Evolutionary conservation across 2,329 filamentous ascomycete species (phyloP).

Genomic region (Diaporthe nobilis): DNA sequence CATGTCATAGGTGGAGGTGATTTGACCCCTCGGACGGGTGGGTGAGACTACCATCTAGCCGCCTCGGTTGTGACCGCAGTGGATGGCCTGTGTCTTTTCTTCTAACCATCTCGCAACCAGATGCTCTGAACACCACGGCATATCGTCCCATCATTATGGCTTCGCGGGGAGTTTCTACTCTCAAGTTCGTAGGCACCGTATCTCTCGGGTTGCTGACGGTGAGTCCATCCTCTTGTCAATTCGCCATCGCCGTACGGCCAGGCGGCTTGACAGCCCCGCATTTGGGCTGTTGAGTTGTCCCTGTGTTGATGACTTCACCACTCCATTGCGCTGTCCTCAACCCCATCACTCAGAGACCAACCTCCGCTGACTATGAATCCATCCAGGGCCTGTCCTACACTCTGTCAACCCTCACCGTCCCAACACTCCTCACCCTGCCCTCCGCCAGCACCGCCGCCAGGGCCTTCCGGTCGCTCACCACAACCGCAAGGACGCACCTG

Average conservation of each 20-base stretch:
- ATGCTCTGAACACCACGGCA: constrained; percentile 34
- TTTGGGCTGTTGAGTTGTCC: neutral
- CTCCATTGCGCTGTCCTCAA: neutral
- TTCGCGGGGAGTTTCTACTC: constrained; percentile 78
- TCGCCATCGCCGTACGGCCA: neutral
- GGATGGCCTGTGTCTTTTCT: neutral
- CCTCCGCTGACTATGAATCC: constrained; percentile 22
- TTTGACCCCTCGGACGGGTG: constrained; percentile 10
- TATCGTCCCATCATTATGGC: constrained; percentile 65
- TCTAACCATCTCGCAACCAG: constrained; percentile 17
- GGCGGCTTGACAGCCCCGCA: constrained; percentile 24
- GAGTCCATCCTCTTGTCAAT: constrained; percentile 55
- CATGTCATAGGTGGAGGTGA: neutral
- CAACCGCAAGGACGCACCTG: constrained; percentile 75
- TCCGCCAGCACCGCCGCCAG: constrained; percentile 79
- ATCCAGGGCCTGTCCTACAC: constrained; percentile 89
- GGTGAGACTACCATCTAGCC: neutral
- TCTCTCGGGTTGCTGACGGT: constrained; percentile 91
- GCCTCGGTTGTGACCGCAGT: constrained; percentile 7
- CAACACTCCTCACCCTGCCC: constrained; percentile 84
- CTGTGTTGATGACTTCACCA: constrained; percentile 26
- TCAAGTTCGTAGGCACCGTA: constrained; percentile 94
- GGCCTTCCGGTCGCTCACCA: constrained; percentile 77
- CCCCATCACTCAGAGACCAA: neutral
- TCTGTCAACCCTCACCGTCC: constrained; percentile 82